Conservation (phyloP, 1,284 basidiomycete genomes). For the Ceratobasidium sp. region DNA sequence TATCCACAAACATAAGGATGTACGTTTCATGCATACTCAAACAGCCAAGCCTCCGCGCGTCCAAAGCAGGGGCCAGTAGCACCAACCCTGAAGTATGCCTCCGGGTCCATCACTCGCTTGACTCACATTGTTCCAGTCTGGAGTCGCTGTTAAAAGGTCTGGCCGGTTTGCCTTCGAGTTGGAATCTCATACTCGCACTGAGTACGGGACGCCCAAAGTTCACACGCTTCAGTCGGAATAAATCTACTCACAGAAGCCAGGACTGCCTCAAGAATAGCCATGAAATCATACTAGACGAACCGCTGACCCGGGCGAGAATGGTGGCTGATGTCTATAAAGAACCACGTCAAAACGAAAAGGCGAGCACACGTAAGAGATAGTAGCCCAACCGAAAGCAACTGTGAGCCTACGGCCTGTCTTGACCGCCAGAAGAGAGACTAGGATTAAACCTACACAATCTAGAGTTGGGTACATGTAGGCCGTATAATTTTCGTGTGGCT, state of each 20-base stretch:
- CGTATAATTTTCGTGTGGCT: not conserved
- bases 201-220: not conserved
- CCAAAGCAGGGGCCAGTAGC: too few relatives aligned
- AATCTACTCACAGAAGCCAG: not conserved
- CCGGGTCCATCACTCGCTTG: too few relatives aligned
- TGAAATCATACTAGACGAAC: slow-evolving; percentile 27
- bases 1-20: too few relatives aligned
- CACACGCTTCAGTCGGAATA: too few relatives aligned
- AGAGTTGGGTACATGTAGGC: slow-evolving; percentile 4
- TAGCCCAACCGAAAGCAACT: slow-evolving; percentile 26
- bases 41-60: too few relatives aligned
- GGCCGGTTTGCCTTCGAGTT: not conserved
- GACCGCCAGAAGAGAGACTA: not conserved
- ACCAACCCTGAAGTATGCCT: too few relatives aligned
- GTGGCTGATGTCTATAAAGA: not conserved
- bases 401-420: slow-evolving; percentile 19
- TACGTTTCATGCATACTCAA: too few relatives aligned
- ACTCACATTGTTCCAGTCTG: slow-evolving; percentile 26
- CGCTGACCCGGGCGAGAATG: slow-evolving; percentile 18
- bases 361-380: not conserved
- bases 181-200: slow-evolving; percentile 4
- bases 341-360: not conserved
- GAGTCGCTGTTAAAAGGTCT: not conserved
- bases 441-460: not conserved
- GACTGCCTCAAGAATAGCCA: slow-evolving; percentile 1